These are phyloP conservation scores for Pleurotus citrinopileatus DNA, from an alignment of 768 basidiomycete genomes.

Conservation along the genomic window DNA sequence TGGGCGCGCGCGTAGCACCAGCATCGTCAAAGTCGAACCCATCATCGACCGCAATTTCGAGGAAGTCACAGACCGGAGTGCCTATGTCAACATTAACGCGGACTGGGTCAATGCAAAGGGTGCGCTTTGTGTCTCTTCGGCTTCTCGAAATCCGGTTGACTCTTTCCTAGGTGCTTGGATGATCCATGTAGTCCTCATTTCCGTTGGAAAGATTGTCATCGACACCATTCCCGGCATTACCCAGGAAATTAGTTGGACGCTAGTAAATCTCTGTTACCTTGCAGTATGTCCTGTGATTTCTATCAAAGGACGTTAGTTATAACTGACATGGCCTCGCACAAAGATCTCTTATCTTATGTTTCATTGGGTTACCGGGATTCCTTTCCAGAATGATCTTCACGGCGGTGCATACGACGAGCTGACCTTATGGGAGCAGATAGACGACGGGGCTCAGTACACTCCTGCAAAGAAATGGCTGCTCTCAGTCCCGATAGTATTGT, in stretches of 20 bases:
- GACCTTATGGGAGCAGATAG: slow-evolving; percentile 99
- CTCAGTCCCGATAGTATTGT: slow-evolving; percentile 87
- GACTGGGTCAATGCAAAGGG: slow-evolving; percentile 96
- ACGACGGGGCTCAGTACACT: slow-evolving; percentile 97
- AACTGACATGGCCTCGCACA: slow-evolving; percentile 4
- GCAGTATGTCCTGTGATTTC: slow-evolving; percentile 53
- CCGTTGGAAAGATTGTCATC: slow-evolving; percentile 86
- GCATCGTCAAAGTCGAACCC: slow-evolving; percentile 84
- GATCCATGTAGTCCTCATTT: slow-evolving; percentile 93
- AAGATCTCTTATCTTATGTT: slow-evolving; percentile 98
- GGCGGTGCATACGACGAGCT: slow-evolving; percentile 96
- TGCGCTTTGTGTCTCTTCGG: slow-evolving; percentile 25
- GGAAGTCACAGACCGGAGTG: slow-evolving; percentile 74
- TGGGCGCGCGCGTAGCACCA: slow-evolving; percentile 60
- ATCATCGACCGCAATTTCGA: slow-evolving; percentile 71
- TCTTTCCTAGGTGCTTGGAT: slow-evolving; percentile 83
- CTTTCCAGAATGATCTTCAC: slow-evolving; percentile 84
- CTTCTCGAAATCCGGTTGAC: neutral
- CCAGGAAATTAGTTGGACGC: slow-evolving; percentile 93
- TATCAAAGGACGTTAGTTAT: neutral
- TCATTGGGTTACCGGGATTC: slow-evolving; percentile 96
- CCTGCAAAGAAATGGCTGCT: slow-evolving; percentile 98
- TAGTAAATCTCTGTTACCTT: slow-evolving; percentile 88
- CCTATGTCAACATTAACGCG: slow-evolving; percentile 83
- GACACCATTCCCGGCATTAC: slow-evolving; percentile 94